Percentiles rank a stretch among this genome's conserved stretches.
These are phyloP conservation scores for Crithidia acanthocephali DNA, from an alignment of 208 protist genomes.

Conservation along the genomic window DNA sequence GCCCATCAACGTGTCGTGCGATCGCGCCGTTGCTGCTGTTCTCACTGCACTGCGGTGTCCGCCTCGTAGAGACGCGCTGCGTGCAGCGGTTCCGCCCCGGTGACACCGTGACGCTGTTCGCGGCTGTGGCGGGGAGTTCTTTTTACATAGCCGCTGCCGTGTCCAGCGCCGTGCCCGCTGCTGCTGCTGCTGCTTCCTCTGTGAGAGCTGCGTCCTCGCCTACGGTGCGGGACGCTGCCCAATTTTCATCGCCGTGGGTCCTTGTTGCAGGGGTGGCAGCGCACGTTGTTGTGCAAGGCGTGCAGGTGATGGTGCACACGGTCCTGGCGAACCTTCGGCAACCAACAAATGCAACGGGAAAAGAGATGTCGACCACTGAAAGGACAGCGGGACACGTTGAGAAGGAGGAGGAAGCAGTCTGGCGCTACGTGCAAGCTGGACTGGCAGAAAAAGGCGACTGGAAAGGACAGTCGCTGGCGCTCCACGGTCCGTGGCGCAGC, in stretches of 20 bases:
- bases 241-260: too few species aligned
- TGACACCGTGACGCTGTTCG: constrained; percentile 78
- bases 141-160: constrained; percentile 80
- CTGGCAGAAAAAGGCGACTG: background rate
- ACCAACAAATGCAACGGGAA: background rate
- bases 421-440: constrained; percentile 5
- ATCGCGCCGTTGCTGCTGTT: constrained; percentile 51
- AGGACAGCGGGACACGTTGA: too few species aligned
- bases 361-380: too few species aligned
- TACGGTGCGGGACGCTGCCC: too few species aligned
- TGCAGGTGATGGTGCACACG: constrained; percentile 63
- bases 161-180: constrained; percentile 33
- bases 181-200: background rate
- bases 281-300: constrained; percentile 53
- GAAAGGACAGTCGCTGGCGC: background rate
- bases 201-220: too few species aligned
- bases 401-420: constrained; percentile 10
- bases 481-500: constrained; percentile 19
- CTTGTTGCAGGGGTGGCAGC: constrained; percentile 11
- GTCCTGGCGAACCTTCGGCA: constrained; percentile 45
- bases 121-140: constrained; percentile 58
- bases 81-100: constrained; percentile 51
- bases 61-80: constrained; percentile 62
- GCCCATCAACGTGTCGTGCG: background rate
- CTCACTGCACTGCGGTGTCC: constrained; percentile 62